Conservation (phyloP, 441 rosid genomes). For the Corymbia calophylla region DNA sequence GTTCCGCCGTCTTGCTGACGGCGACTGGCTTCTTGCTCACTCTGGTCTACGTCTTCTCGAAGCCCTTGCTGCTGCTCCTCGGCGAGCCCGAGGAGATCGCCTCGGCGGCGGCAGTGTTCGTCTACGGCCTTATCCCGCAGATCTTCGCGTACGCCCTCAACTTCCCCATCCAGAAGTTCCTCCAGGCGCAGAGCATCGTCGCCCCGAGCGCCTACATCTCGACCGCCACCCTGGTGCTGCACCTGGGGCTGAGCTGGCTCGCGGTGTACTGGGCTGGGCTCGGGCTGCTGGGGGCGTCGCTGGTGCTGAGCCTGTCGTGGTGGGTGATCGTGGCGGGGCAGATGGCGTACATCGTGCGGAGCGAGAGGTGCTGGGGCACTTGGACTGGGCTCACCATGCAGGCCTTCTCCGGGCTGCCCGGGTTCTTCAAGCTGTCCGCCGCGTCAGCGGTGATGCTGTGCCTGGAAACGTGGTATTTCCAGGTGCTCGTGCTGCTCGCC, state of each 20-base stretch:
- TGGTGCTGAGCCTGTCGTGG: constrained; percentile 55
- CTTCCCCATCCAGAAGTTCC: constrained; percentile 54
- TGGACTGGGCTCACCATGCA: constrained; percentile 41
- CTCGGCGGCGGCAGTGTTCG: constrained; percentile 43
- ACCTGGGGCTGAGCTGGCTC: constrained; percentile 36
- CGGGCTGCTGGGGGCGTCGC: constrained; percentile 46
- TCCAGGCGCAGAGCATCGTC: constrained; percentile 60
- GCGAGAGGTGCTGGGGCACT: constrained; percentile 34
- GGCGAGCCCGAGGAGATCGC: constrained; percentile 21
- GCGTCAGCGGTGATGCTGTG: constrained; percentile 67
- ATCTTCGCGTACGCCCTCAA: constrained; percentile 54
- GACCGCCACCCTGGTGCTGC: constrained; percentile 29
- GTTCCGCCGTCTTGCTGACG: background rate
- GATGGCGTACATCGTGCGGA: constrained; percentile 31
- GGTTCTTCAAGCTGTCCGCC: constrained; percentile 46
- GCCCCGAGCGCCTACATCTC: constrained; percentile 62
- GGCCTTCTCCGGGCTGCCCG: constrained; percentile 38
- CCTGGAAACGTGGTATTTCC: constrained; percentile 57
- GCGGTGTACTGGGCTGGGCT: constrained; percentile 35
- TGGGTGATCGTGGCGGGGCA: constrained; percentile 52
- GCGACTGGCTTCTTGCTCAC: constrained; percentile 2
- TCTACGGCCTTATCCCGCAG: constrained; percentile 58
- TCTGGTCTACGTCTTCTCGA: constrained; percentile 1
- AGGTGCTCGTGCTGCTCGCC: constrained; percentile 50
- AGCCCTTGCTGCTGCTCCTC: constrained; percentile 2